These are phyloP conservation scores for Aureobasidium subglaciale DNA, from an alignment of 2,329 filamentous ascomycete species.

Conservation along the genomic window DNA sequence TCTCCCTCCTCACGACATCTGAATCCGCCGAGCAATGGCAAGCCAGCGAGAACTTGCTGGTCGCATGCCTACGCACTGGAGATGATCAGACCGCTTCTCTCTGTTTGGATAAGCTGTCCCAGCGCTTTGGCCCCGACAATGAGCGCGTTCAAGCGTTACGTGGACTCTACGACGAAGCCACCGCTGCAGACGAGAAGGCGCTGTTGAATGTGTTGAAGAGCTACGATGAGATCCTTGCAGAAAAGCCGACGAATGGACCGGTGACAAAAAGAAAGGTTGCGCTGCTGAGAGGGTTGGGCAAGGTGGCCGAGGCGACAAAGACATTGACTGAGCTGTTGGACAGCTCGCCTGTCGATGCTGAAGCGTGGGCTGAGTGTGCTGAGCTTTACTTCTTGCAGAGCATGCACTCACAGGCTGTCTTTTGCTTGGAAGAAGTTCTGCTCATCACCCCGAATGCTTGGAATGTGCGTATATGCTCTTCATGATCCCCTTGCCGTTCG, in stretches of 20 bases:
- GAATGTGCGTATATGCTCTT: conserved; percentile 59
- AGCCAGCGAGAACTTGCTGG: conserved; percentile 77
- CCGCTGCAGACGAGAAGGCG: conserved; percentile 57
- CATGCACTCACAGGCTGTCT: conserved; percentile 75
- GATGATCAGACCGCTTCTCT: conserved; percentile 71
- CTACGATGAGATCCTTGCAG: conserved; percentile 68
- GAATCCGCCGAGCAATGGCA: conserved; percentile 80
- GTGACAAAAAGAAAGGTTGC: conserved; percentile 80
- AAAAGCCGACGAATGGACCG: conserved; percentile 73
- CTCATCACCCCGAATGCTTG: conserved; percentile 84
- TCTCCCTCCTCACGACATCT: conserved; percentile 43
- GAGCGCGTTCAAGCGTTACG: conserved; percentile 78
- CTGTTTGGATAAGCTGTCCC: conserved; percentile 66
- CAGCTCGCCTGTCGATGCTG: conserved; percentile 79
- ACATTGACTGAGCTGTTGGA: conserved; percentile 71
- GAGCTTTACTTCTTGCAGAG: conserved; percentile 79
- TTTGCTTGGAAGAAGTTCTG: conserved; percentile 82
- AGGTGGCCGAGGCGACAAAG: conserved; percentile 63
- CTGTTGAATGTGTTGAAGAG: conserved; percentile 64
- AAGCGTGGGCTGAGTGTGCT: conserved; percentile 87
- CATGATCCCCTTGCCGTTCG: not conserved
- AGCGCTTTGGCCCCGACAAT: conserved; percentile 76
- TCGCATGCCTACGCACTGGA: conserved; percentile 75
- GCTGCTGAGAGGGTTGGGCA: conserved; percentile 67
- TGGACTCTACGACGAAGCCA: conserved; percentile 79